These are phyloP conservation scores for Colletotrichum chrysophilum DNA, from an alignment of 2,329 filamentous ascomycete species.

Conservation along the genomic window DNA sequence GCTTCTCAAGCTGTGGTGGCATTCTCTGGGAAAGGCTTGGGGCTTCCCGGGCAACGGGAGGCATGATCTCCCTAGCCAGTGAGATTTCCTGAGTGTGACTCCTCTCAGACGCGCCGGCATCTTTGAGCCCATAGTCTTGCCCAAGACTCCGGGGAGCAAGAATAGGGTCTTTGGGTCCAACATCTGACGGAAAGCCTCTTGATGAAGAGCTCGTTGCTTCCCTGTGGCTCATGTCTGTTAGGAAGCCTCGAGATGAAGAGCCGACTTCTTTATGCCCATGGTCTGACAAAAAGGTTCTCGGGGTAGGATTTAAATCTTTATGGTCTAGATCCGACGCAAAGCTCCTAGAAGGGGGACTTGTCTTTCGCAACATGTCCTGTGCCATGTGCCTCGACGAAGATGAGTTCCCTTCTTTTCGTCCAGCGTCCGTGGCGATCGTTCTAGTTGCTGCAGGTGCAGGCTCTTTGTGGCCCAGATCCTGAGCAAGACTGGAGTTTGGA, in stretches of 20 bases:
- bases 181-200: background rate
- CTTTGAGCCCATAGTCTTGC: background rate
- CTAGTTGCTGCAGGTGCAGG: background rate
- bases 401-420: background rate
- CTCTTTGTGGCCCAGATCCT: conserved; percentile 59
- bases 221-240: background rate
- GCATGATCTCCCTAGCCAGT: conserved; percentile 53
- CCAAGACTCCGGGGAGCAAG: background rate
- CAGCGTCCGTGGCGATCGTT: background rate
- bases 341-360: background rate
- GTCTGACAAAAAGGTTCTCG: background rate
- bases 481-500: conserved; percentile 74
- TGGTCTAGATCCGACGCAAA: background rate
- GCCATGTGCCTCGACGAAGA: background rate
- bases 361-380: background rate
- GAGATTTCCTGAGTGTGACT: conserved; percentile 72
- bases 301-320: background rate
- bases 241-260: background rate
- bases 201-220: background rate
- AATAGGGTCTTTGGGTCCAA: background rate
- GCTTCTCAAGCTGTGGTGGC: background rate
- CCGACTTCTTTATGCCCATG: background rate
- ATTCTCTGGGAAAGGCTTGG: conserved; percentile 58
- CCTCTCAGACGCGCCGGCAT: background rate
- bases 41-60: conserved; percentile 54